Evolutionary conservation across 2,329 filamentous ascomycete species (phyloP), one percentile per base, ranked within the genome.

Genomic region (Phaeosphaeriaceae sp.): DNA sequence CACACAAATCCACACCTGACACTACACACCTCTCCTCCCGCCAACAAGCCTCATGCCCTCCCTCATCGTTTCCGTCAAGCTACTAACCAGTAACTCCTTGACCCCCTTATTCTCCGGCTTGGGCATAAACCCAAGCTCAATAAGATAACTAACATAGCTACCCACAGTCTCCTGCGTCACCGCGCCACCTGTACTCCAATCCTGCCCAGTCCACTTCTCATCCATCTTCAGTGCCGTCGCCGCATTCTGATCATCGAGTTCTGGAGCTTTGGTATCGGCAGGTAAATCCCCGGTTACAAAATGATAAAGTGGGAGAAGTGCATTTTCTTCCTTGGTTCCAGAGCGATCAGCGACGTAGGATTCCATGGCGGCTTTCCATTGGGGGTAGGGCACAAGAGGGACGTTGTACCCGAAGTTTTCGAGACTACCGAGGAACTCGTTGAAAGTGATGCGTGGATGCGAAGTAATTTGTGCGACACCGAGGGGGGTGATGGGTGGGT

Each of bases 391-490:
- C 2, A 89, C 81, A 54, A 86, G 80, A 0, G 87, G 85, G 0
- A 86, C 83, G 20, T 79, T 68, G 74, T 91, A 96, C 20, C 90
- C 90, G 68, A 90, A 95, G 16, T 78, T 80, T 66, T 87, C 81
- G 6, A 96, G 79, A 0, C 83, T 79, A 16, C 82, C 81, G n/a
- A 94, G 80, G 74, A 86, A 96, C 68, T 90, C 81, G 74, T 88
- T 90, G 79, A 92, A 87, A 2, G 84, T 85, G 33, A 94, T 81
- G 13, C 90, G 81, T 2, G 91, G 91, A 70, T 92, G 90, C 2
- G 83, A 84, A 1, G 91, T 95, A 39, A 94, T 86, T 60, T 96
- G 90, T 1, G 85, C 82, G 4, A 96, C 89, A 51, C 82, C 78
- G 3, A 85, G 73, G 3, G 77, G 77, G 11, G 66, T 60, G n/a